Percentiles rank a stretch among this genome's conserved stretches.
These are phyloP conservation scores for Oryza punctata DNA, from an alignment of 176 grass and related monocot species.

Conservation along the genomic window DNA sequence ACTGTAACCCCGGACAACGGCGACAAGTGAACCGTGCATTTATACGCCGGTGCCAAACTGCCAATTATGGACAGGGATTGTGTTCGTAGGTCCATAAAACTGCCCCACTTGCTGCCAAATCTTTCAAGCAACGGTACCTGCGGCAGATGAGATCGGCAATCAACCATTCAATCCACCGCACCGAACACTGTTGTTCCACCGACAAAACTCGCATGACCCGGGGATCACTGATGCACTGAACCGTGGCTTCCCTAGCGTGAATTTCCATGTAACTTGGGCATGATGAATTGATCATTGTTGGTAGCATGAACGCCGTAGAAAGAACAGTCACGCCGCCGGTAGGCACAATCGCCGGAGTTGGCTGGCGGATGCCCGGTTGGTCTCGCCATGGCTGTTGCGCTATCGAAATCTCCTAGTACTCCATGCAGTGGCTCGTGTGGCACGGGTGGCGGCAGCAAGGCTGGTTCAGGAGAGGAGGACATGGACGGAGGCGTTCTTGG, in stretches of 20 bases:
- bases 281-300: neutral
- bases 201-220: neutral
- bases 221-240: neutral
- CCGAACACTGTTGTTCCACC: neutral
- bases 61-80: neutral
- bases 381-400: neutral
- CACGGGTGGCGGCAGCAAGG: neutral
- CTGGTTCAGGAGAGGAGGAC: constrained; percentile 40
- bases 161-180: neutral
- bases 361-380: neutral
- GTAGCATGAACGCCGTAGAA: too few relatives aligned
- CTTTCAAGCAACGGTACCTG: neutral
- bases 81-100: too few relatives aligned
- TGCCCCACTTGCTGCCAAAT: neutral
- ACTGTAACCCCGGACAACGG: neutral
- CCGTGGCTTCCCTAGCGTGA: neutral
- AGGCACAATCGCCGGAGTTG: neutral
- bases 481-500: constrained; percentile 46
- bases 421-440: neutral
- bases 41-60: neutral
- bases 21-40: neutral
- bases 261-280: neutral
- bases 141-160: neutral
- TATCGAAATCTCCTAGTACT: neutral
- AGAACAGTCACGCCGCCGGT: too few relatives aligned